These are phyloP conservation scores for Termitomyces sp. DNA, from an alignment of 768 basidiomycete species.

Conservation along the genomic window DNA sequence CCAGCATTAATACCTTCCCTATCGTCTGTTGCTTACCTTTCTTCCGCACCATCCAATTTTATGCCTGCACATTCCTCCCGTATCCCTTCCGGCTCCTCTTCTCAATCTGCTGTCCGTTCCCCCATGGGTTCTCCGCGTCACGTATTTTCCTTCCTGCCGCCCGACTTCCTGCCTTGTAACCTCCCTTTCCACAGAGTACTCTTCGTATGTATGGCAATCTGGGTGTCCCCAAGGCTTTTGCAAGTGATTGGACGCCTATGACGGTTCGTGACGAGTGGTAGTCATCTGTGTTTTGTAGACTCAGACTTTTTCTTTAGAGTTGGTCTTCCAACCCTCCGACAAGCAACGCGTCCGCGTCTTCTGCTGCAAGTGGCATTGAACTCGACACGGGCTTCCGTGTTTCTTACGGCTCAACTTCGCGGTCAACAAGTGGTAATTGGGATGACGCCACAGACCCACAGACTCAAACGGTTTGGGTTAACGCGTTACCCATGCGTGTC, in stretches of 20 bases:
- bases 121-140: conserved; percentile 55
- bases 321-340: conserved; percentile 46
- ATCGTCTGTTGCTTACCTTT: conserved; percentile 1
- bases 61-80: conserved; percentile 47
- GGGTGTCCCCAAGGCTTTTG: conserved; percentile 34
- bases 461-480: conserved; percentile 43
- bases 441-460: conserved; percentile 48
- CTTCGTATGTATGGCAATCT: conserved; percentile 28
- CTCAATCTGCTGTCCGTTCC: conserved; percentile 57
- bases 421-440: conserved; percentile 53
- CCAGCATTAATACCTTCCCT: conserved; percentile 9
- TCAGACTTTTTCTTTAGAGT: conserved; percentile 36
- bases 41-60: conserved; percentile 3
- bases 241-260: conserved; percentile 6
- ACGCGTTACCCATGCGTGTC: conserved; percentile 28
- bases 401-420: conserved; percentile 30
- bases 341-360: conserved; percentile 60
- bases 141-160: conserved; percentile 29
- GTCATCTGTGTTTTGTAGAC: not conserved
- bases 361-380: conserved; percentile 48
- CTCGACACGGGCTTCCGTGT: conserved; percentile 42
- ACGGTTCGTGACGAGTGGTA: conserved; percentile 30
- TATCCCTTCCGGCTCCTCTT: conserved; percentile 68
- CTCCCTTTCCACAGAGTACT: conserved; percentile 33
- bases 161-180: not conserved